A percentile compares a stretch with the other conserved stretches of the same genome.
Evolutionary conservation across 2,329 filamentous ascomycete genomes (phyloP).

Genomic region (Calonectria ilicicola): DNA sequence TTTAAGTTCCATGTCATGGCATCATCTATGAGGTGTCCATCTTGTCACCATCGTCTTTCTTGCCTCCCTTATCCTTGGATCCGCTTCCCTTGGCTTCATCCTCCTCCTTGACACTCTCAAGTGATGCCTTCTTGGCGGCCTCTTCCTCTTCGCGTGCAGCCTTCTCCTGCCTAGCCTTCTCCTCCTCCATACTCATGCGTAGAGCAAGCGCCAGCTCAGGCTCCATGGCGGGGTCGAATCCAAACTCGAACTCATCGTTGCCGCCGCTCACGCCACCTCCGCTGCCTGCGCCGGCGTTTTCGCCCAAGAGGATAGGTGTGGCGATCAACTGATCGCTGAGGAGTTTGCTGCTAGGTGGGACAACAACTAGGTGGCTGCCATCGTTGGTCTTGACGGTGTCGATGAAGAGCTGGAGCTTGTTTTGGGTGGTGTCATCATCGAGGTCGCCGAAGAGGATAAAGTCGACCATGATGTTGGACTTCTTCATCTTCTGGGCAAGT

Average conservation of each 20-base stretch:
- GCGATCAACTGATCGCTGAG: conserved; percentile 92
- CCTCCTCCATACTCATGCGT: conserved; percentile 98
- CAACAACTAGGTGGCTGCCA: conserved; percentile 89
- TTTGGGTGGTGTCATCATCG: conserved; percentile 86
- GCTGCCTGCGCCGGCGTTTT: conserved; percentile 70
- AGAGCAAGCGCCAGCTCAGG: conserved; percentile 94
- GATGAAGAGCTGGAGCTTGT: conserved; percentile 95
- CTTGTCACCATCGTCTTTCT: conserved; percentile 79
- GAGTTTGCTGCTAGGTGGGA: conserved; percentile 90
- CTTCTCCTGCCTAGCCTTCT: conserved; percentile 93
- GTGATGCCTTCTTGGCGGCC: conserved; percentile 77
- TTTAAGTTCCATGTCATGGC: conserved; percentile 27
- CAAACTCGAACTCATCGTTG: conserved; percentile 77
- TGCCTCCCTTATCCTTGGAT: conserved; percentile 74
- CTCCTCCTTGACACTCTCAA: conserved; percentile 88
- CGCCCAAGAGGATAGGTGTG: conserved; percentile 89
- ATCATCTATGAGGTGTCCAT: conserved; percentile 83
- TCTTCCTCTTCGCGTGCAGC: conserved; percentile 81
- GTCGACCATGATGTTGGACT: conserved; percentile 93
- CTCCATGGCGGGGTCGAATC: conserved; percentile 90
- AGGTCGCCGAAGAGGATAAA: conserved; percentile 96
- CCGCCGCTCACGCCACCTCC: conserved; percentile 70
- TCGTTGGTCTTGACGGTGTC: conserved; percentile 92
- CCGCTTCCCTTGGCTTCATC: conserved; percentile 63
- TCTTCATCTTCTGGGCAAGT: conserved; percentile 98